Base-by-base conservation (phyloP, 2,329 filamentous ascomycete species). In the Monosporascus ibericus region DNA sequence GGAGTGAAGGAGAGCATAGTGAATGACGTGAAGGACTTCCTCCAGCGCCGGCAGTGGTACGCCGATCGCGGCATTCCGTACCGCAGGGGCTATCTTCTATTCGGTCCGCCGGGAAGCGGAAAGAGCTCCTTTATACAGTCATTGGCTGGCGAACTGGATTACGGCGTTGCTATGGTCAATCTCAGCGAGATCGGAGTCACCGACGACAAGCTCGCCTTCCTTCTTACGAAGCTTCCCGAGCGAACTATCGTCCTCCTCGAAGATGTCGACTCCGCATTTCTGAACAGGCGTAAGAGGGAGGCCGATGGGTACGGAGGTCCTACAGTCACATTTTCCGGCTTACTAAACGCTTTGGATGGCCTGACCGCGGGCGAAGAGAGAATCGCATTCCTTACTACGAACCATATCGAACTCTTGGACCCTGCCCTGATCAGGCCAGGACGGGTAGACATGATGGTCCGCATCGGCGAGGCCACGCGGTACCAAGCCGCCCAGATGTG, bases 101-200 rank as follows among this genome's bases (percentile, higher is more conserved):
- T 94, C 63, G 92, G 92, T 0, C 91, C 92, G 4, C 92, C 92
- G 0, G 92, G 92, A 0, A 95, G 88, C 42, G 95, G 90, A 37
- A 97, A 95, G 75, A 96, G 88, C 55, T 95, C 90, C 0, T 97
- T 99, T 62, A 96, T 99, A 57, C 91, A 96, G 70, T 92, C 94
- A 0, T 74, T 99, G 42, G 94, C 94, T 1, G 92, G 91, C n/a
- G 86, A 94, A 64, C 72, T 96, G 52, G 90, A 96, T 67, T 96
- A 92, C 68, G 89, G 89, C 62, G 94, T 96, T 60, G 91, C 92
- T 49, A 92, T 96, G 72, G 78, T 96, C 59, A 96, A 96, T 62
- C 80, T 96, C 30, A 94, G 88, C 70, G 90, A 96, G 72, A 81
- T 90, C 51, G 92, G 92, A 17, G 80, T 96, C 65, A 95, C 90